Evolutionary conservation across 352 stramenopile species (phyloP), one percentile per base, ranked within the genome.

Genomic region (Phytophthora kernoviae): DNA sequence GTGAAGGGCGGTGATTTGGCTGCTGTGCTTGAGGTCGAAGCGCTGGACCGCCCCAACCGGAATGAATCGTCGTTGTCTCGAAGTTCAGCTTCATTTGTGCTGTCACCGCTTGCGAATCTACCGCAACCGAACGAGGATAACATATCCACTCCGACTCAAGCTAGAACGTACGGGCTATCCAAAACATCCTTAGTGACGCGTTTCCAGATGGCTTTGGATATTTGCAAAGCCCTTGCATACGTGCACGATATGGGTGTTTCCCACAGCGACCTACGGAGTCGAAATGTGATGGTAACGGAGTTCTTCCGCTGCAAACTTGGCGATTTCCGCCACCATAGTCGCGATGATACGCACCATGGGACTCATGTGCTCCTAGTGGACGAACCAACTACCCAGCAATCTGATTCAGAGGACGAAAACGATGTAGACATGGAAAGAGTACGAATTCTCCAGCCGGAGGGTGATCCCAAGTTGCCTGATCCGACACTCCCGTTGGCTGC

Each of bases 231-330:
- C 0, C 57, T 93, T 5, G 68, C 64, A 9, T 87, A 88, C 40
- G 55, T 78, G 11, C 84, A 93, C 51, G 71, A 76, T 22, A 65
- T 60, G 40, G 65, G 71, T 2, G 58, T 88, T 26, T 78, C 71
- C 8, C 84, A 93, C 22, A 73, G 71, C 33, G 84, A 93, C 33
- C 24, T 93, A 21, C 81, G 82, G 2, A 88, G 74, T 66, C 75
- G 81, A 33, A 91, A 91, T 55, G 76, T 93, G 22, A 67, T 93
- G 20, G 60, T 91, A 37, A 83, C 73, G 1, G 73, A 82, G 20
- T 21, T 68, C 15, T 80, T 87, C 47, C 54, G 54, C 15, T 84
- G 75, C 65, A 93, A 91, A 51, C 43, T 93, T 46, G 81, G 69
- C 17, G 81, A 90, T 34, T 75, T 83, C 27, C 67, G 77, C 2